Conservation (phyloP, 2,329 filamentous ascomycete species). For the Ilyonectria mors-panacis region DNA sequence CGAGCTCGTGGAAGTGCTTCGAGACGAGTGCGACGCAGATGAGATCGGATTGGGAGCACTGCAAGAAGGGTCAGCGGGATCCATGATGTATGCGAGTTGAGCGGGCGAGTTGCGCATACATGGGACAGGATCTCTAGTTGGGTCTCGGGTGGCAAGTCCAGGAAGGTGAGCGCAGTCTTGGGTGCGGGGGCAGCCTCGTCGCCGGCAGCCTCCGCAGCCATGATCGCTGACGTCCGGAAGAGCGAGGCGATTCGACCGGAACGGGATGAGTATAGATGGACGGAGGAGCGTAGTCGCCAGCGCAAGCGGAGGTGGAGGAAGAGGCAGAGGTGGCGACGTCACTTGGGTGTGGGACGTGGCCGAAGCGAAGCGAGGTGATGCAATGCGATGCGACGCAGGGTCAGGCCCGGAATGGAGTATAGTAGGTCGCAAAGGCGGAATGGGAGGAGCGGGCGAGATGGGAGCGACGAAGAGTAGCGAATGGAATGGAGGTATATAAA, state of each 20-base stretch:
- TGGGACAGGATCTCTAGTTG: conserved; percentile 64
- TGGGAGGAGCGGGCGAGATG: neutral
- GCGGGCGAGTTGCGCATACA: conserved; percentile 50
- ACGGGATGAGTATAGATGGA: conserved; percentile 3
- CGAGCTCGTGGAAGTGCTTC: conserved; percentile 70
- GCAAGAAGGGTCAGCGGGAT: conserved; percentile 21
- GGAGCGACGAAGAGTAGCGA: neutral
- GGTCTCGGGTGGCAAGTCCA: conserved; percentile 63
- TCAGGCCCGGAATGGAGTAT: conserved; percentile 11
- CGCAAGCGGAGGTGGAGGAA: neutral
- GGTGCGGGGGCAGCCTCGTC: conserved; percentile 45
- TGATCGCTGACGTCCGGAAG: conserved; percentile 40
- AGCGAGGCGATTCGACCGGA: conserved; percentile 31
- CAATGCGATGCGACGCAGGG: conserved; percentile 19
- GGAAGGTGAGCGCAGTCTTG: conserved; percentile 51
- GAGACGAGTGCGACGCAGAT: conserved; percentile 73
- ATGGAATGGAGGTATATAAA: conserved; percentile 12
- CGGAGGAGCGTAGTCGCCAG: conserved; percentile 3
- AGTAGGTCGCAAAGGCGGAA: neutral
- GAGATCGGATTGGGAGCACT: conserved; percentile 69
- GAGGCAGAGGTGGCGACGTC: conserved; percentile 1
- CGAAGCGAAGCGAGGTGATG: conserved; percentile 15
- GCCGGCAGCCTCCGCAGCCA: conserved; percentile 54
- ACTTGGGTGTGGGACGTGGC: conserved; percentile 16
- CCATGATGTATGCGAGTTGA: neutral